phyloP scores from a whole-genome alignment of 768 basidiomycete species.

The Crepidotus variabilis region DNA sequence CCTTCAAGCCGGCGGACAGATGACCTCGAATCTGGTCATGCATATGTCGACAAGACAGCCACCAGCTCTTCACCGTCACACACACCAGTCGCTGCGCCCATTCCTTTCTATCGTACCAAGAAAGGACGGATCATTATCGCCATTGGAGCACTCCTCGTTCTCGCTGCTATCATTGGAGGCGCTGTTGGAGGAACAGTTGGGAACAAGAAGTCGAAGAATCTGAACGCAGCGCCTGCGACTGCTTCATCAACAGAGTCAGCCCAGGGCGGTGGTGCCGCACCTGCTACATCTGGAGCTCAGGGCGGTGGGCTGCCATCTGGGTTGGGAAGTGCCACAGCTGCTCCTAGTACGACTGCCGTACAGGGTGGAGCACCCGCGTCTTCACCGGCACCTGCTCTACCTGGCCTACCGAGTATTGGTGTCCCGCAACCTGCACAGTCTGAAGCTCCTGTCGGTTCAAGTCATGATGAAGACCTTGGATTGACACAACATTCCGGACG shows the following conservation, averaged over 20 bases:
- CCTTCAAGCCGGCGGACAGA: background rate
- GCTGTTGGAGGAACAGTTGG: conserved; percentile 49
- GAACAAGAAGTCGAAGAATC: conserved; percentile 1
- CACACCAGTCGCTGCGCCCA: background rate
- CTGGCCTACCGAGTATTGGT: no score
- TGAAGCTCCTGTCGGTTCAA: no score
- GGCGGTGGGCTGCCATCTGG: no score
- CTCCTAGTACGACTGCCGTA: no score
- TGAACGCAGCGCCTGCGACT: background rate
- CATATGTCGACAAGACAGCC: background rate
- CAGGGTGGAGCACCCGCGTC: no score
- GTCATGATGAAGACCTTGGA: no score
- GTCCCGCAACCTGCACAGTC: no score
- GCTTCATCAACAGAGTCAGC: background rate
- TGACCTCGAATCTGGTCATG: background rate
- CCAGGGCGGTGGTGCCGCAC: background rate
- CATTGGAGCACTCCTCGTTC: conserved; percentile 33
- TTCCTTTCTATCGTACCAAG: conserved; percentile 42
- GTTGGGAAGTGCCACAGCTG: no score
- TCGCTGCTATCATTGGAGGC: conserved; percentile 54
- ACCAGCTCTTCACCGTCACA: background rate
- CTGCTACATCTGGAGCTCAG: background rate
- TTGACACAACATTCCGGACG: no score
- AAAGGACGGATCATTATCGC: conserved; percentile 40
- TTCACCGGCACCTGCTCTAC: no score